These are phyloP conservation scores for Cadophora luteo-olivacea DNA, from an alignment of 2,329 filamentous ascomycete species.

Conservation along the genomic window DNA sequence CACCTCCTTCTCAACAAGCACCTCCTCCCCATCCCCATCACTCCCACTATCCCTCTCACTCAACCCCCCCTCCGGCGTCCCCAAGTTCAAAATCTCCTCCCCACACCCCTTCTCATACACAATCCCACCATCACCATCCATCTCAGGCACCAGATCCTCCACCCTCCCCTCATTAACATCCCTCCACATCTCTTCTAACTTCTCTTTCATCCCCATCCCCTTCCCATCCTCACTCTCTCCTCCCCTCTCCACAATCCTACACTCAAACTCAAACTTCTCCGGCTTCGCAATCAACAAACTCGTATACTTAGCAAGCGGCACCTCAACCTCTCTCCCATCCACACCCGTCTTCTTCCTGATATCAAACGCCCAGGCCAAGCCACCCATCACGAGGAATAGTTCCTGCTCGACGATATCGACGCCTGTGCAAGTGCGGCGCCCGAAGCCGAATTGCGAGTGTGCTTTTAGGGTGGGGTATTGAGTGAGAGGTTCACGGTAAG, in stretches of 20 bases:
- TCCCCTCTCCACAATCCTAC: conserved; percentile 50
- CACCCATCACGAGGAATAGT: conserved; percentile 57
- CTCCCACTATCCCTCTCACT: conserved; percentile 15
- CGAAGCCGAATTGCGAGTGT: conserved; percentile 71
- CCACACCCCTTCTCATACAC: not conserved
- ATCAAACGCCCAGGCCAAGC: conserved; percentile 57
- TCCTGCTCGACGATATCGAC: conserved; percentile 68
- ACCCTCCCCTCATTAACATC: conserved; percentile 15
- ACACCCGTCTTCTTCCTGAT: conserved; percentile 41
- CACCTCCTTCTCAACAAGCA: conserved; percentile 17
- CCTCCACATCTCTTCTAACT: conserved; percentile 14
- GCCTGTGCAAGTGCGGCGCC: conserved; percentile 66
- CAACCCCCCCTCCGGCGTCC: conserved; percentile 6
- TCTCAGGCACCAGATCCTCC: conserved; percentile 7
- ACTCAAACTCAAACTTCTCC: conserved; percentile 52
- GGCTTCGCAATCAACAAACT: conserved; percentile 55
- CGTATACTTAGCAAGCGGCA: conserved; percentile 33
- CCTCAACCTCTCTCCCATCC: conserved; percentile 31
- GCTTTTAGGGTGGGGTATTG: conserved; percentile 67
- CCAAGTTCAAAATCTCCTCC: not conserved
- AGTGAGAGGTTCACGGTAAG: conserved; percentile 68
- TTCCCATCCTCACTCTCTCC: conserved; percentile 36
- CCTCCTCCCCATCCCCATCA: conserved; percentile 3
- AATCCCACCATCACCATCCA: not conserved
- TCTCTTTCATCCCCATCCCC: not conserved